Conservation (phyloP, 257 asterid genomes). For the Solanum ossicruentum region DNA sequence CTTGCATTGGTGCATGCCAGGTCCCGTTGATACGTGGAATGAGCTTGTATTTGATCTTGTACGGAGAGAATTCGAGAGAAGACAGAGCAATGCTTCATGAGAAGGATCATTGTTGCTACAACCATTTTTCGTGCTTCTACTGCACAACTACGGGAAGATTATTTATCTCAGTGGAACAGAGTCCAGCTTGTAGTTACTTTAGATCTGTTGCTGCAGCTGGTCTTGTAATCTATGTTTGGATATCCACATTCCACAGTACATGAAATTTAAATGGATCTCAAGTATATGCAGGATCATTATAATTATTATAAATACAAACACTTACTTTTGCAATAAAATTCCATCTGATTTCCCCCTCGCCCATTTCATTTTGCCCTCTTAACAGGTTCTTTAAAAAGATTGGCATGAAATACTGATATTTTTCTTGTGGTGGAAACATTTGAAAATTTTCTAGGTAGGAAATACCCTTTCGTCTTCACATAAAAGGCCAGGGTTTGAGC, state of each 20-base stretch:
- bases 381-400: background rate
- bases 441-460: too few relatives aligned
- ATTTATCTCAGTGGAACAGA: background rate
- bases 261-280: background rate
- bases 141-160: background rate
- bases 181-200: background rate
- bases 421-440: background rate
- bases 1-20: slow-evolving; percentile 99
- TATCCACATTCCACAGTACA: background rate
- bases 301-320: background rate
- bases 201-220: background rate
- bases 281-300: background rate
- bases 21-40: slow-evolving; percentile 97
- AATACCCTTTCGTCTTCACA: too few relatives aligned
- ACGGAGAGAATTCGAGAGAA: slow-evolving; percentile 36
- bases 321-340: background rate
- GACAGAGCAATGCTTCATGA: slow-evolving; percentile 6
- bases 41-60: slow-evolving; percentile 64
- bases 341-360: background rate
- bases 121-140: background rate
- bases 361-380: background rate
- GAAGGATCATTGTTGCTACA: background rate
- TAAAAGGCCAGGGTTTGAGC: background rate
- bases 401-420: background rate
- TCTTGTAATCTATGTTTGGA: background rate